Evolutionary conservation across 2,329 filamentous ascomycete genomes (phyloP), one percentile per base, ranked within the genome.

Genomic region (Arthrinium phaeospermum): DNA sequence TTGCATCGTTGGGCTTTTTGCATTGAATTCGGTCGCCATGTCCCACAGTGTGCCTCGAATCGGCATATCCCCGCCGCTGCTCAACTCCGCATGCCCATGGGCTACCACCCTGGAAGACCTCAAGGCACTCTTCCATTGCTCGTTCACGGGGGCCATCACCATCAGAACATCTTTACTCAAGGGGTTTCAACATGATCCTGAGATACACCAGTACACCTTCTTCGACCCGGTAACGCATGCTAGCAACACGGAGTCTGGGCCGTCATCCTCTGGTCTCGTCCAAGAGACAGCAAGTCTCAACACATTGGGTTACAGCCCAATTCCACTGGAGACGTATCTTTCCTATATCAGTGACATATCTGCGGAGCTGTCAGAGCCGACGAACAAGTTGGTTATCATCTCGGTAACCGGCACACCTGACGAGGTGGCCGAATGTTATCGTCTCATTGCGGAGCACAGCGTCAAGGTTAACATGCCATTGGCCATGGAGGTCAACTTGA

Each of bases 61-160:
- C 13, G 69, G 75, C 10, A 89, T 94, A 73, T 76, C 84, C 61
- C 92, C 92, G 0, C 92, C 92, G 0, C 84, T 96, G 8, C 84
- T 95, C 75, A 95, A 95, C 82, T 93, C 92, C 0, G 90, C 93
- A 44, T 92, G 89, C 69, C 93, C 93, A 0, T 95, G 93, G 93
- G 92, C 93, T 37, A 94, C 92, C 0, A 90, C 88, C 3, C 80
- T 87, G 6, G 84, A 87, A 5, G 89, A 95, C 74, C 87, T 95
- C 4, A 80, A 83, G 51, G 81, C 82, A 1, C 88, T 95, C 8
- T 93, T 93, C 78, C 79, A 83, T 44, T 91, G 86, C 69, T 84
- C 88, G 0, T 83, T 88, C 70, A 94, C 91, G 0, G 93, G 93
- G 73, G 93, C 92, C 19, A 89, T 95, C 45, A 95, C 93, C 1